Evolutionary conservation across 2,329 filamentous ascomycete genomes (phyloP), one percentile per base, ranked within the genome.

Genomic region (Penicillium sp.): DNA sequence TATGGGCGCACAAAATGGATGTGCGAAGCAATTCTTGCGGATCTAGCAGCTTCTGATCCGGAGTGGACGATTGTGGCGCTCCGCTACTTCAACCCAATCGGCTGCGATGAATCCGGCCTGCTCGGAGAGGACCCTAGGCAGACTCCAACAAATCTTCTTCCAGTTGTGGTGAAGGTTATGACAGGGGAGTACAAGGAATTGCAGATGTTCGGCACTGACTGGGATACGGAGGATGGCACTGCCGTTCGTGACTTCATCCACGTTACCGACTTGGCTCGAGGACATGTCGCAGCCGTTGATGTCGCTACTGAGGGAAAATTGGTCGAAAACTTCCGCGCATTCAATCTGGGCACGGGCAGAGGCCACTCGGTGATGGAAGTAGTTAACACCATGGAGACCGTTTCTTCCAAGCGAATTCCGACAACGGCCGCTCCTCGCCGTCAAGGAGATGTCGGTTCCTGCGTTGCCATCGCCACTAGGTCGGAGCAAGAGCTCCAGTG

Each of bases 1-100:
- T 90, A 90, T 69, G 88, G 87, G 19, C 82, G 88, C 56, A 86
- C 87, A 2, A 90, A 90, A 73, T 90, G 86, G 80, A 87, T 90
- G 76, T 86, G 85, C 63, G 88, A 90, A 70, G 86, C 86, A 8
- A 89, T 90, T 51, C 76, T 90, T 15, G 84, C 85, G 15, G 88
- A 90, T 70, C 75, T 88, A 46, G 86, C 86, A 15, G 76, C 79
- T 19, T 84, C 88, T 3, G 86, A 90, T 71, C 82, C 86, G 6
- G 81, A 83, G 26, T 89, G 87, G 86, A 84, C 83, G 17, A 86
- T 89, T 66, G 85, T 86, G 38, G 85, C 86, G 5, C 78, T 90
- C 30, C 82, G 88, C 31, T 90, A 90, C 75, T 90, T 90, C 78
- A 90, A 90, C 65, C 88, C 88, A 0, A 85, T 89, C 57, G 88